These are phyloP conservation scores for Botrytis deweyae DNA, from an alignment of 2,329 filamentous ascomycete species.

Conservation along the genomic window DNA sequence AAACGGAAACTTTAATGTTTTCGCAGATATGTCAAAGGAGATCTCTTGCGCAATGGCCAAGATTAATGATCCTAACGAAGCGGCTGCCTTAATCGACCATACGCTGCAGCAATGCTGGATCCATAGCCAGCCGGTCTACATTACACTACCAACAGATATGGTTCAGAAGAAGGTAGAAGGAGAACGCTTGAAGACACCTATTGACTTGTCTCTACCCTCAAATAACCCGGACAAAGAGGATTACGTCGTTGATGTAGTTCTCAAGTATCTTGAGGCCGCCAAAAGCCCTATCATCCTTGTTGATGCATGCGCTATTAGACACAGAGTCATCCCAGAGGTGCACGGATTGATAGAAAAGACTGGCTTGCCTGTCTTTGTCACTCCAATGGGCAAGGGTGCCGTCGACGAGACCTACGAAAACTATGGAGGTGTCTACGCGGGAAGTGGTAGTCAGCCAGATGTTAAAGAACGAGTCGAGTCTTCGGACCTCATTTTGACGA, in stretches of 20 bases:
- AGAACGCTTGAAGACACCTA: slow-evolving; percentile 64
- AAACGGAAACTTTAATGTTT: slow-evolving; percentile 80
- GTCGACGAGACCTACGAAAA: slow-evolving; percentile 73
- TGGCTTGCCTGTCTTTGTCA: slow-evolving; percentile 77
- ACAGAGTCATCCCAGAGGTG: slow-evolving; percentile 70
- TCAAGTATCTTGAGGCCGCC: slow-evolving; percentile 70
- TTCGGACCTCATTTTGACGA: slow-evolving; percentile 68
- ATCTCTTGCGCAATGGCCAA: slow-evolving; percentile 72
- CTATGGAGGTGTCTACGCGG: slow-evolving; percentile 83
- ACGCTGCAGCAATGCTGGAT: slow-evolving; percentile 73
- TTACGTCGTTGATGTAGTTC: slow-evolving; percentile 77
- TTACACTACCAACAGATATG: slow-evolving; percentile 81
- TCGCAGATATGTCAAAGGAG: slow-evolving; percentile 71
- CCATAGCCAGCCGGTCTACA: slow-evolving; percentile 75
- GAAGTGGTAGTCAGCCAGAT: slow-evolving; percentile 67
- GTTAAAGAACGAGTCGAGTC: slow-evolving; percentile 65
- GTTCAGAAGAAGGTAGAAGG: slow-evolving; percentile 74
- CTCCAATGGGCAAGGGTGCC: slow-evolving; percentile 85
- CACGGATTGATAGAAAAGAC: slow-evolving; percentile 72
- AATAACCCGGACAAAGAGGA: slow-evolving; percentile 74
- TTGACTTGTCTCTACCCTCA: slow-evolving; percentile 62
- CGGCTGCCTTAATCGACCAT: slow-evolving; percentile 74
- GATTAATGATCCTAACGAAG: slow-evolving; percentile 67
- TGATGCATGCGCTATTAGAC: slow-evolving; percentile 79
- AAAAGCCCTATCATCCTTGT: slow-evolving; percentile 76